Evolutionary conservation across 1,284 basidiomycete genomes (phyloP).

Genomic region (Trametes sp.): DNA sequence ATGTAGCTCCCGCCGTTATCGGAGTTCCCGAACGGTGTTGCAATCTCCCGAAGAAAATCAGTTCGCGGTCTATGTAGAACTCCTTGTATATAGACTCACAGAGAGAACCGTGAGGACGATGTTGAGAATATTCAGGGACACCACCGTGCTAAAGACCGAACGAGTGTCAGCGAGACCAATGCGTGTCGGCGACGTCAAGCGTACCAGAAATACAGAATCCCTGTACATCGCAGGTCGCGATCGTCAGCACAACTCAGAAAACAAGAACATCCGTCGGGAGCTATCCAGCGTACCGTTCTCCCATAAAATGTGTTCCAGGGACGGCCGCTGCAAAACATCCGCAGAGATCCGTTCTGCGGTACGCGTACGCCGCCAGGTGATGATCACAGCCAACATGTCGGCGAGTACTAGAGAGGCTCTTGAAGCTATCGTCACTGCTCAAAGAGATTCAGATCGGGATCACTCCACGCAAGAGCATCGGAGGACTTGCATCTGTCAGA

Average conservation of each 20-base stretch:
- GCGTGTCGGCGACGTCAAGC: neutral
- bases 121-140: neutral
- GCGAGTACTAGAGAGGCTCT: neutral
- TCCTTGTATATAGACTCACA: neutral
- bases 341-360: neutral
- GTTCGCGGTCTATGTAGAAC: too few relatives aligned
- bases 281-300: neutral
- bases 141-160: neutral
- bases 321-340: neutral
- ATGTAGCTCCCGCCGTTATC: neutral
- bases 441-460: neutral
- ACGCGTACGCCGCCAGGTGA: constrained; percentile 7
- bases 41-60: neutral
- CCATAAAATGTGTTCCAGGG: constrained; percentile 4
- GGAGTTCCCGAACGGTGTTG: neutral
- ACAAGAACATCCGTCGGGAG: neutral
- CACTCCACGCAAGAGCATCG: neutral
- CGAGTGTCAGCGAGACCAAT: neutral
- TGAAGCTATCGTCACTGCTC: constrained; percentile 2
- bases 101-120: neutral
- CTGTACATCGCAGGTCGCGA: neutral
- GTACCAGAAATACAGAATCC: neutral
- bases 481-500: neutral
- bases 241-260: neutral
- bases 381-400: constrained; percentile 5